A percentile compares a stretch with the other conserved stretches of the same genome.
These are phyloP conservation scores for Xylaria flabelliformis DNA, from an alignment of 495 filamentous ascomycete species.

Conservation along the genomic window DNA sequence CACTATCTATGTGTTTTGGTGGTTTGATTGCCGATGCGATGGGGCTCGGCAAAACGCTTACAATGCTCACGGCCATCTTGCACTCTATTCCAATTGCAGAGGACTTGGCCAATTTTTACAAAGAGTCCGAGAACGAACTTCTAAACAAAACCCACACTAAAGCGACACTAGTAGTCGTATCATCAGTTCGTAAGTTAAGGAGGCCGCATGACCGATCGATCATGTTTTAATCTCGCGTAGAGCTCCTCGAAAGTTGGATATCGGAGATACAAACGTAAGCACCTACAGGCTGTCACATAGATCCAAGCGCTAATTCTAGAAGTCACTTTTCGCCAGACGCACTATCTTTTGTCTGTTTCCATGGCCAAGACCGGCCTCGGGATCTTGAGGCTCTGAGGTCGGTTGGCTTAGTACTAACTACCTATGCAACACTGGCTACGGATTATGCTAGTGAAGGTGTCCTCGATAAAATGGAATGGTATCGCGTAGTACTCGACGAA, in stretches of 20 bases:
- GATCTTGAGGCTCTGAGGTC: background rate
- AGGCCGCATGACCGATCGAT: background rate
- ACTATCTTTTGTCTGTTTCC: background rate
- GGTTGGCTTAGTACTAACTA: background rate
- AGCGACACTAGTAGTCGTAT: background rate
- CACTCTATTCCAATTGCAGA: slow-evolving; percentile 43
- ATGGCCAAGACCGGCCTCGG: slow-evolving; percentile 11
- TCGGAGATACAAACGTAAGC: slow-evolving; percentile 13
- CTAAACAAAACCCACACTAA: background rate
- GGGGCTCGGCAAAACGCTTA: slow-evolving; percentile 83
- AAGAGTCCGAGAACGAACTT: background rate
- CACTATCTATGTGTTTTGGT: slow-evolving; percentile 48
- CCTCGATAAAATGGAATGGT: slow-evolving; percentile 72
- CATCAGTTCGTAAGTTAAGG: slow-evolving; percentile 8
- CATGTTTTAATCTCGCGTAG: background rate
- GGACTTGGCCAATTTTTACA: slow-evolving; percentile 7
- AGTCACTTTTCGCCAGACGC: background rate
- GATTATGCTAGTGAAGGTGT: slow-evolving; percentile 54
- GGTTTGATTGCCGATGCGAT: slow-evolving; percentile 86
- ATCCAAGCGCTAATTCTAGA: background rate
- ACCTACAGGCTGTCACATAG: background rate
- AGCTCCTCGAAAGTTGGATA: slow-evolving; percentile 9
- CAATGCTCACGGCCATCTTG: slow-evolving; percentile 71
- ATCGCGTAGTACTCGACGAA: slow-evolving; percentile 73
- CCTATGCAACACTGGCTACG: slow-evolving; percentile 20